Conservation (phyloP, 2,329 filamentous ascomycete species). For the Xylariaceae sp. region DNA sequence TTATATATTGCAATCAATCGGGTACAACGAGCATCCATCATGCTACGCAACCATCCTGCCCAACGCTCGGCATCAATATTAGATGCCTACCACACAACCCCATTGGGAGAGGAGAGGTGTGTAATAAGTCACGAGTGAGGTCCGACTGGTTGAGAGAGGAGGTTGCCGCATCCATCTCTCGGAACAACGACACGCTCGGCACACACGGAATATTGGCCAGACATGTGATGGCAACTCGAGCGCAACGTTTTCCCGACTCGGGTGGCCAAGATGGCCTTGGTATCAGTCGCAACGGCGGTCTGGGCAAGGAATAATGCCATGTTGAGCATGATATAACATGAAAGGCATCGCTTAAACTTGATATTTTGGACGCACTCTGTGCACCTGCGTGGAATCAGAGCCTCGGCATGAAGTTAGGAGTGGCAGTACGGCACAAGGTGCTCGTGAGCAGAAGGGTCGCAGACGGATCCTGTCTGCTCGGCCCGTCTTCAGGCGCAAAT, state of each 20-base stretch:
- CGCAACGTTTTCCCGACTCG: background rate
- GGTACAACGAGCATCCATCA: background rate
- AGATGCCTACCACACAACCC: background rate
- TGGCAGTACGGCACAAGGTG: background rate
- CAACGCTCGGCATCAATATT: background rate
- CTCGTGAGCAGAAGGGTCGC: background rate
- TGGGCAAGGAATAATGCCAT: slow-evolving; percentile 4
- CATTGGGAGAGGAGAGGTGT: too few relatives aligned
- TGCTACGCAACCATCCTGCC: background rate
- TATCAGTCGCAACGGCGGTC: background rate
- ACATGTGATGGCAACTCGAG: slow-evolving; percentile 10
- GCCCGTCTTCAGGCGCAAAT: background rate
- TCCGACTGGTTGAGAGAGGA: background rate
- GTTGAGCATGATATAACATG: background rate
- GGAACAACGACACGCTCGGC: background rate
- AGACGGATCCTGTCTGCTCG: background rate
- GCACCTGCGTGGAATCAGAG: slow-evolving; percentile 4
- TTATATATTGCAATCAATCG: slow-evolving; percentile 3
- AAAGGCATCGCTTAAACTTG: background rate
- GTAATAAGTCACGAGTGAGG: background rate
- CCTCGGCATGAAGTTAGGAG: background rate
- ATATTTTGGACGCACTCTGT: background rate
- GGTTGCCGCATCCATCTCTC: background rate
- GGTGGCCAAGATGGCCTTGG: background rate
- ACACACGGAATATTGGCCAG: background rate